Base-by-base conservation (phyloP, 164 flowering plant genomes). In the Liquidambar formosana region DNA sequence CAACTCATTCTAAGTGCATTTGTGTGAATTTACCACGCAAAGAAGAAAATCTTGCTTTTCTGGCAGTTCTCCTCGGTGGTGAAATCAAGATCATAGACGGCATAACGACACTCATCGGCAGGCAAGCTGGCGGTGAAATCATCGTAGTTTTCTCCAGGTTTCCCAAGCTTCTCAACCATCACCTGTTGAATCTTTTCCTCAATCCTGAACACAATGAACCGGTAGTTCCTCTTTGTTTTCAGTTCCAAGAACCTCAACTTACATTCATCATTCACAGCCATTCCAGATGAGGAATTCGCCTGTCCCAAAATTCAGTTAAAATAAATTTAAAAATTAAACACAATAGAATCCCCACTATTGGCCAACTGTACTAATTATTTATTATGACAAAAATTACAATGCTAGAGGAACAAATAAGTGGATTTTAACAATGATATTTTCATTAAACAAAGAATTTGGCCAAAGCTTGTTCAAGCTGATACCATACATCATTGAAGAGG, bases 261-360 rank as follows among this genome's bases (percentile, higher is more conserved):
- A 66, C 84, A 81, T 21, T 78, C 84, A 57, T 81, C 81, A 48
- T 75, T 38, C 54, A 81, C 81, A 11, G 79, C 81, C 77, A 78
- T 78, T 65, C 84, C 84, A 18, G 84, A 78, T 33, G 78, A 53
- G 0, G 84, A 70, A 61, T 81, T 81, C 14, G 84, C 79, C 84
- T 81, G 41, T 33, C 41, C 41, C 41, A 33, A 33, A 33, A 33
- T 33, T 33, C 2, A 33, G n/a, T n/a, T n/a, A n/a, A n/a, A n/a
- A n/a, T n/a, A n/a, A n/a, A n/a, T n/a, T n/a, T n/a, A n/a, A n/a
- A n/a, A n/a, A n/a, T n/a, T n/a, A n/a, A n/a, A n/a, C n/a, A n/a
- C n/a, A n/a, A n/a, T n/a, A n/a, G n/a, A n/a, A n/a, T n/a, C n/a
- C n/a, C n/a, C n/a, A n/a, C n/a, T n/a, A n/a, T n/a, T n/a, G n/a